phyloP scores from a whole-genome alignment of 163 green algal genomes.

The Volvox carteri region DNA sequence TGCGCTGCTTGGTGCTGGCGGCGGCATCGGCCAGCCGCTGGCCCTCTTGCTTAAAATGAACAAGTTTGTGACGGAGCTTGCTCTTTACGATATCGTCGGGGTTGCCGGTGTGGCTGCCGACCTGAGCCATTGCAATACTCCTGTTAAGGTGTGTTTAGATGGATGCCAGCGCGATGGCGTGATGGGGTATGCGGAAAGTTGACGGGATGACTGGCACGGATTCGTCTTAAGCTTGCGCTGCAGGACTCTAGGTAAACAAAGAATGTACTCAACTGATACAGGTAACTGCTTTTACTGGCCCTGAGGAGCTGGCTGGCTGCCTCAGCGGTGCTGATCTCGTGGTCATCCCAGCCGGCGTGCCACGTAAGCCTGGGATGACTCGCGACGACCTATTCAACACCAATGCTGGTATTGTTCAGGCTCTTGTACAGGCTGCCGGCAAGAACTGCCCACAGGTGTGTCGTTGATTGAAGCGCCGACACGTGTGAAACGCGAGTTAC shows the following conservation, averaged over 20 bases:
- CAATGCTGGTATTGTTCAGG: slow-evolving; percentile 95
- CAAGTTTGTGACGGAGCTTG: slow-evolving; percentile 87
- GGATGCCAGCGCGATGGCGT: neutral
- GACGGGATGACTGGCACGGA: neutral
- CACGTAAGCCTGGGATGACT: slow-evolving; percentile 97
- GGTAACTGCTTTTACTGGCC: slow-evolving; percentile 79
- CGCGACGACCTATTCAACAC: slow-evolving; percentile 98
- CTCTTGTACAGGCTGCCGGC: slow-evolving; percentile 83
- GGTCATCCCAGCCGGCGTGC: slow-evolving; percentile 94
- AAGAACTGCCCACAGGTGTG: slow-evolving; percentile 89
- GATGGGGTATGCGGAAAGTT: neutral
- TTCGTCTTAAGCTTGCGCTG: too few relatives aligned
- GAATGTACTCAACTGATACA: too few relatives aligned
- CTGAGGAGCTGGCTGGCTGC: slow-evolving; percentile 80
- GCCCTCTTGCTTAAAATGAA: slow-evolving; percentile 97
- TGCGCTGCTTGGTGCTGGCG: slow-evolving; percentile 95
- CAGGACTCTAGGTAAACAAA: too few relatives aligned
- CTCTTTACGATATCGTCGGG: slow-evolving; percentile 95
- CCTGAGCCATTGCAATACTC: slow-evolving; percentile 96
- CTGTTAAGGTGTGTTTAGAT: slow-evolving; percentile 67
- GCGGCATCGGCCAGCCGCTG: slow-evolving; percentile 98
- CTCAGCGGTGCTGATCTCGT: slow-evolving; percentile 88
- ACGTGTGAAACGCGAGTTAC: neutral
- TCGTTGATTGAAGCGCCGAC: slow-evolving; percentile 35
- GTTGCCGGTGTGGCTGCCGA: slow-evolving; percentile 88